Evolutionary conservation across 2,329 filamentous ascomycete genomes (phyloP), one percentile per base, ranked within the genome.

Genomic region (Diplocarpon mali): DNA sequence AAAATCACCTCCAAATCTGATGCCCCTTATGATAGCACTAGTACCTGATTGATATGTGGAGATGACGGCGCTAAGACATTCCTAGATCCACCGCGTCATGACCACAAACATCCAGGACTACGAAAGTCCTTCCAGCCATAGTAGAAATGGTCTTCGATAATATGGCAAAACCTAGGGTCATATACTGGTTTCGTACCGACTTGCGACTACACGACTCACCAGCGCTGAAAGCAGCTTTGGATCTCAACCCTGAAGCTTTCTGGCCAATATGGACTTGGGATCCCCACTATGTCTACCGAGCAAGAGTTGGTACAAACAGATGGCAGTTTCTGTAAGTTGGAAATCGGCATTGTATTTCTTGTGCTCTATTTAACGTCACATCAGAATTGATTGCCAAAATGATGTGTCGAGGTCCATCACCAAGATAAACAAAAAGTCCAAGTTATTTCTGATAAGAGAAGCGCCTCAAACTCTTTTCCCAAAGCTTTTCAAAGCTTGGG

Each of bases 261-360:
- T 88, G 81, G 68, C 83, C 83, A 1, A 73, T 88, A 37, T 89
- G 84, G 71, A 85, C 80, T 1, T 89, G 83, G 81, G 83, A 87
- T 59, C 83, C 83, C 45, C 81, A 88, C 60, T 88, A 88, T 59
- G 81, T 88, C 20, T 87, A 86, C 59, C 72, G 72, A 28, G 76
- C 79, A 1, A 72, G 83, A 46, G 82, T 80, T 4, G 81, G 81
- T 0, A 67, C 76, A 8, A 89, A 89, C 56, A 69, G 84, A 53
- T 88, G 82, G 80, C 78, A 85, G 55, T 88, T 81, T 57, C 63
- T 86, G 67, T 77, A 56, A 44, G 57, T 50, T 31, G 15, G 2
- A 31, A 31, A 3, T 36, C 36, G 17, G 11, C 20, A 29, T 2
- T 17, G 15, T 13, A 35, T 14, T 12, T 27, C 24, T 24, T 20